Evolutionary conservation across 345 rosid genomes (phyloP).

Genomic region (Brassica nigra): DNA sequence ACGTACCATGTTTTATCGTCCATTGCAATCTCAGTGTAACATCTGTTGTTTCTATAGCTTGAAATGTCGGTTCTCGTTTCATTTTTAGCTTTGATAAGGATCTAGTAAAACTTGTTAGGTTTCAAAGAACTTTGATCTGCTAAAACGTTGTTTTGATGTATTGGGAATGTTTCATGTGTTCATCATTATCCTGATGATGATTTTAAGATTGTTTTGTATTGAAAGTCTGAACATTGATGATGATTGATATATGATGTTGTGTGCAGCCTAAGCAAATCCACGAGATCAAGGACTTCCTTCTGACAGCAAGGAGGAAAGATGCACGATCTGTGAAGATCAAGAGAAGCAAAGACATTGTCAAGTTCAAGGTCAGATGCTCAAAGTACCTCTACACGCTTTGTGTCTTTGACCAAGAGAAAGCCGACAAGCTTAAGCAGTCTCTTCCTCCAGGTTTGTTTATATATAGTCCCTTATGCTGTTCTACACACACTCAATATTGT

Average conservation of each 20-base stretch:
- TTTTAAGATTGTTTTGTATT: no score
- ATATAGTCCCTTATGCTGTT: no score
- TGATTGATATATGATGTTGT: neutral
- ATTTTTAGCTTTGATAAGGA: neutral
- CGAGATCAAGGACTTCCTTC: conserved; percentile 95
- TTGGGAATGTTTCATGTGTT: no score
- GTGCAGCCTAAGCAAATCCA: conserved; percentile 89
- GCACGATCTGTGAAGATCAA: conserved; percentile 89
- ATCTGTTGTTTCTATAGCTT: neutral
- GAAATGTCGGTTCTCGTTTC: neutral
- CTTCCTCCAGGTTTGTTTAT: conserved; percentile 78
- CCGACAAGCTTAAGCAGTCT: conserved; percentile 93
- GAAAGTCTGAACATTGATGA: neutral
- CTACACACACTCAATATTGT: no score
- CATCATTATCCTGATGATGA: no score
- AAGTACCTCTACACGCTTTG: conserved; percentile 90
- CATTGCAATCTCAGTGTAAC: neutral
- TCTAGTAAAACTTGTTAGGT: neutral
- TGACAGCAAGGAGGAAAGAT: conserved; percentile 94
- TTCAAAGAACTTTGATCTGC: neutral
- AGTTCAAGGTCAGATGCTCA: conserved; percentile 96
- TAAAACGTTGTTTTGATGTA: neutral
- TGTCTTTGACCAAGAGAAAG: conserved; percentile 84
- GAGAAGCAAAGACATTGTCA: conserved; percentile 75
- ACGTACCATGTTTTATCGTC: neutral